phyloP scores from a whole-genome alignment of 352 stramenopile genomes.

The Phytophthora foliorum region DNA sequence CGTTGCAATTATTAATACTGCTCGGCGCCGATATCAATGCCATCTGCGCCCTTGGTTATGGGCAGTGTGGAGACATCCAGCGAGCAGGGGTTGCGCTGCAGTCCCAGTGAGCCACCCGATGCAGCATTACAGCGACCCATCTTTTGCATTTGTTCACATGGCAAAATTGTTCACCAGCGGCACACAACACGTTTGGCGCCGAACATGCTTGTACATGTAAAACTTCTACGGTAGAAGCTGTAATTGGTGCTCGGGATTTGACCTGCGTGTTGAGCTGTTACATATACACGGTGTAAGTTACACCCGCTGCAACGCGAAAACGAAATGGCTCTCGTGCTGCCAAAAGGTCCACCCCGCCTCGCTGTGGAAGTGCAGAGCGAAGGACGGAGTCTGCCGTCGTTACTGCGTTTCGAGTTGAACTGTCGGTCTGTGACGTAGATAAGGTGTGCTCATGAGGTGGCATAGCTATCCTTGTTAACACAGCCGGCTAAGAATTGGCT shows the following conservation, averaged over 20 bases:
- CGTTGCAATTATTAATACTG: background rate
- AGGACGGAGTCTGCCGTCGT: too few species aligned
- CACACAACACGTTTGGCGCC: conserved; percentile 6
- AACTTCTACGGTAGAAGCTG: conserved; percentile 1
- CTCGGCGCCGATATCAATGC: background rate
- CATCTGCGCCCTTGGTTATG: background rate
- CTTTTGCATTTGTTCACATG: conserved; percentile 1
- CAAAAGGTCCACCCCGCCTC: conserved; percentile 21
- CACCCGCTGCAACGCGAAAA: conserved; percentile 20
- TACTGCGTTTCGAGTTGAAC: too few species aligned
- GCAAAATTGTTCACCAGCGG: conserved; percentile 11
- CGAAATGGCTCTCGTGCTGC: conserved; percentile 24
- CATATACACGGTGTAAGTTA: conserved; percentile 20
- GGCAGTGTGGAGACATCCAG: conserved; percentile 10
- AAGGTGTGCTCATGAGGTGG: too few species aligned
- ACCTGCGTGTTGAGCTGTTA: conserved; percentile 26
- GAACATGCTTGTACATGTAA: background rate
- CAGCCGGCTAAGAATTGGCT: background rate
- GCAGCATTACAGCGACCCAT: conserved; percentile 27
- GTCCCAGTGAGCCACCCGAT: conserved; percentile 8
- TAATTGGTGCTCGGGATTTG: conserved; percentile 22
- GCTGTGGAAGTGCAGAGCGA: background rate
- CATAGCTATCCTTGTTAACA: background rate
- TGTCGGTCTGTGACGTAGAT: too few species aligned
- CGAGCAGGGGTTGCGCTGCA: background rate